phyloP scores from a whole-genome alignment of 441 rosid genomes.

The Adansonia gregorii region DNA sequence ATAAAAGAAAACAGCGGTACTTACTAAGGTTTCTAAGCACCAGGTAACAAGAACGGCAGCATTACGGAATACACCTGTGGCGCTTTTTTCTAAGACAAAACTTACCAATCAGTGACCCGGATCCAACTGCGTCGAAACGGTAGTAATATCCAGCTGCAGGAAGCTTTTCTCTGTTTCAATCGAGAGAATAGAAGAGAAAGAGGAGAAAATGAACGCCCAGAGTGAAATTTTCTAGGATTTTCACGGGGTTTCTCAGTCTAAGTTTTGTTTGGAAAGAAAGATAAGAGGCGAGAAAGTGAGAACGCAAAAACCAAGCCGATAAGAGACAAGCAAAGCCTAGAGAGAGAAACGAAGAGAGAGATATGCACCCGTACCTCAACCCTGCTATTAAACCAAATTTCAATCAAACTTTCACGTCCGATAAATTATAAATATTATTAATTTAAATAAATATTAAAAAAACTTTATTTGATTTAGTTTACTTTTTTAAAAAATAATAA shows the following conservation, averaged over 20 bases:
- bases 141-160: background rate
- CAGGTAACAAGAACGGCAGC: background rate
- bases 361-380: slow-evolving; percentile 60
- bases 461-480: slow-evolving; percentile 3
- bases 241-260: slow-evolving; percentile 17
- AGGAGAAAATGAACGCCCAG: background rate
- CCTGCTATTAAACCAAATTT: slow-evolving; percentile 55
- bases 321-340: slow-evolving; percentile 54
- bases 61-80: background rate
- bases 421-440: slow-evolving; percentile 14
- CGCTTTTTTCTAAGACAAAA: background rate
- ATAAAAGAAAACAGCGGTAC: background rate
- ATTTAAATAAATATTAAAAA: background rate
- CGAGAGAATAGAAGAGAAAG: slow-evolving; percentile 3
- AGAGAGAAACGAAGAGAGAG: slow-evolving; percentile 41
- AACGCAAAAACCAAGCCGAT: slow-evolving; percentile 43
- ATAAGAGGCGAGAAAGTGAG: slow-evolving; percentile 36
- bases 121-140: background rate
- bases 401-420: slow-evolving; percentile 64
- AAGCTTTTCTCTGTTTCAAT: background rate
- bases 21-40: slow-evolving; percentile 16
- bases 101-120: slow-evolving; percentile 23
- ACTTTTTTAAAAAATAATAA: slow-evolving; percentile 9
- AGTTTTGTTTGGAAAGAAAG: slow-evolving; percentile 38
- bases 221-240: slow-evolving; percentile 16